A percentile compares a stretch with the other conserved stretches of the same genome.
These are phyloP conservation scores for Diutina ranongensis DNA, from an alignment of 1,139 yeast genomes.

Conservation along the genomic window DNA sequence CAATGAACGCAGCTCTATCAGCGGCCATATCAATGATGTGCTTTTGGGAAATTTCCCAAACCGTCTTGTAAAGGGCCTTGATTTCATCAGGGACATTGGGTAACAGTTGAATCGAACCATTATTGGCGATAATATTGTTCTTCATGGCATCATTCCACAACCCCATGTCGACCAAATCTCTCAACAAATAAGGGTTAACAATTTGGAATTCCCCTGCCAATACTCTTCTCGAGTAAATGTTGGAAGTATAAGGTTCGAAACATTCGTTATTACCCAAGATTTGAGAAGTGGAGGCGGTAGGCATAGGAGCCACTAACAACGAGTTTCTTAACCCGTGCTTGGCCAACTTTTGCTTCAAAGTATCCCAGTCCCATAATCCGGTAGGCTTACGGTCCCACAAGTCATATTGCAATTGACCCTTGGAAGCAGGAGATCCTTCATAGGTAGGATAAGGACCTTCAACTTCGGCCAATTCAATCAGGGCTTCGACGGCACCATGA, in stretches of 20 bases:
- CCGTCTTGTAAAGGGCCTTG: conserved; percentile 79
- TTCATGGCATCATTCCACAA: conserved; percentile 77
- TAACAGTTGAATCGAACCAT: conserved; percentile 79
- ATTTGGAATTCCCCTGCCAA: conserved; percentile 84
- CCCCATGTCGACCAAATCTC: conserved; percentile 74
- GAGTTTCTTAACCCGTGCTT: conserved; percentile 72
- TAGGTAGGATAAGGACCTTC: conserved; percentile 61
- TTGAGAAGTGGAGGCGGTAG: conserved; percentile 90
- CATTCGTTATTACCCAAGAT: conserved; percentile 84
- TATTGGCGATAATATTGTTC: conserved; percentile 63
- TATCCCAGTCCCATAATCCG: conserved; percentile 64
- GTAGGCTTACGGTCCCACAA: conserved; percentile 72
- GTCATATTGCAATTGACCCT: conserved; percentile 70
- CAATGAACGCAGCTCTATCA: conserved; percentile 86
- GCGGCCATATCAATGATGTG: conserved; percentile 90
- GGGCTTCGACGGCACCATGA: conserved; percentile 76
- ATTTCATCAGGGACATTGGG: conserved; percentile 67
- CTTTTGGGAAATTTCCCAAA: conserved; percentile 93
- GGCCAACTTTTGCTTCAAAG: conserved; percentile 46
- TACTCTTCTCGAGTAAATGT: conserved; percentile 78
- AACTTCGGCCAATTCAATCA: conserved; percentile 57
- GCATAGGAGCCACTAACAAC: conserved; percentile 84
- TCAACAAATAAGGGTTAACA: conserved; percentile 71
- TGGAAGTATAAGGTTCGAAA: conserved; percentile 85
- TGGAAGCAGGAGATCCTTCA: conserved; percentile 72